Evolutionary conservation across 352 stramenopile genomes (phyloP).

Genomic region (Globisporangium heterothallicum): DNA sequence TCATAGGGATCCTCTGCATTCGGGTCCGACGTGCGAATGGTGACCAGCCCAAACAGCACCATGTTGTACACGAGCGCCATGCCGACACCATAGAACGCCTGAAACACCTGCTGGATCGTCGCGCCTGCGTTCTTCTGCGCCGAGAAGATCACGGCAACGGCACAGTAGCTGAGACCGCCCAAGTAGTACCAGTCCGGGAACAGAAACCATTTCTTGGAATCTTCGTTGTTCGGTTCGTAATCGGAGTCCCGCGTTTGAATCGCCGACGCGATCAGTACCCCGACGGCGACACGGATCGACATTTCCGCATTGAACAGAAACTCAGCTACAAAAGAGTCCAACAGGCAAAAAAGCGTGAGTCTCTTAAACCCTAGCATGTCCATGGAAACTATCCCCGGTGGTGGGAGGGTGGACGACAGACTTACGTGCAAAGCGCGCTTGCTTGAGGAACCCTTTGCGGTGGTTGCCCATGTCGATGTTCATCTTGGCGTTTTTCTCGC

Average conservation of each 20-base stretch:
- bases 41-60: conserved; percentile 45
- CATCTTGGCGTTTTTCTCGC: conserved; percentile 63
- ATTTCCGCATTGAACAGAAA: conserved; percentile 69
- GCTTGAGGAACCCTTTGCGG: conserved; percentile 44
- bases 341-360: background rate
- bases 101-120: conserved; percentile 61
- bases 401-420: too few species aligned
- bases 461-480: conserved; percentile 55
- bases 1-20: conserved; percentile 24
- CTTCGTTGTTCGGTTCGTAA: conserved; percentile 31
- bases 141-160: conserved; percentile 73
- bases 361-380: background rate
- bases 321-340: conserved; percentile 27
- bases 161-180: conserved; percentile 73
- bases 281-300: conserved; percentile 56
- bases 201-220: conserved; percentile 67
- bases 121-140: conserved; percentile 63
- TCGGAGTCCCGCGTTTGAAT: conserved; percentile 55
- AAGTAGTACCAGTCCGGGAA: conserved; percentile 66
- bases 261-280: conserved; percentile 60
- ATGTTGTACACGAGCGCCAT: conserved; percentile 80
- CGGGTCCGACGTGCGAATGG: conserved; percentile 36
- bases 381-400: too few species aligned
- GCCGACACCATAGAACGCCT: conserved; percentile 73
- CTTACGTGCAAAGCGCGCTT: conserved; percentile 48